phyloP scores from a whole-genome alignment of 2,329 filamentous ascomycete species.

The Aspergillus sp. region DNA sequence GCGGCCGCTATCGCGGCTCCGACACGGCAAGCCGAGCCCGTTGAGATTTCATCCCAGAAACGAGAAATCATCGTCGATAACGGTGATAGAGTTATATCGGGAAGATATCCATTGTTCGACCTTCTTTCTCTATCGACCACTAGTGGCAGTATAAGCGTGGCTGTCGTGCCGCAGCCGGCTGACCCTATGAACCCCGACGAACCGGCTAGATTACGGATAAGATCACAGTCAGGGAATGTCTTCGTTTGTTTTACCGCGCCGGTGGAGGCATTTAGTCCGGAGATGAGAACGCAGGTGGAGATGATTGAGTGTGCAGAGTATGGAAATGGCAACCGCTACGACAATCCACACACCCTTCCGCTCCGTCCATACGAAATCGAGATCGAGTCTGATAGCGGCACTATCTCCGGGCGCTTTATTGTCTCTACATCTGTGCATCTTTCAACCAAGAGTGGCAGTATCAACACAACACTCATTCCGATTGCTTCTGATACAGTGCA shows the following conservation, averaged over 20 bases:
- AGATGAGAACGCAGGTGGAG: constrained; percentile 1
- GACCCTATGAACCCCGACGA: constrained; percentile 17
- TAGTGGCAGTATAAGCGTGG: constrained; percentile 23
- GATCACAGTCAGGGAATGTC: constrained; percentile 20
- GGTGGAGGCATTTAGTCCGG: constrained; percentile 1
- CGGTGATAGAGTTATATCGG: constrained; percentile 16
- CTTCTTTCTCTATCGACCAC: constrained; percentile 24
- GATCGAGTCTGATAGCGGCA: constrained; percentile 22
- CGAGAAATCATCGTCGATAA: constrained; percentile 15
- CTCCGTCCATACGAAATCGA: constrained; percentile 21
- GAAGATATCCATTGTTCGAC: constrained; percentile 26
- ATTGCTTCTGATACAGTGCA: constrained; percentile 10
- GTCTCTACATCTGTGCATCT: constrained; percentile 43
- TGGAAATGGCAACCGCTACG: not conserved
- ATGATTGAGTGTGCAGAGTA: not conserved
- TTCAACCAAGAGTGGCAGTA: constrained; percentile 40
- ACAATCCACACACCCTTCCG: constrained; percentile 5
- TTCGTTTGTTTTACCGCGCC: constrained; percentile 15
- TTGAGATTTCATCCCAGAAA: not conserved
- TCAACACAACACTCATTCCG: constrained; percentile 46
- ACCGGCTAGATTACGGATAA: constrained; percentile 22
- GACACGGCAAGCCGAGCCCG: not conserved
- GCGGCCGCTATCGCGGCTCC: not conserved
- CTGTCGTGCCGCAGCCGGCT: constrained; percentile 26
- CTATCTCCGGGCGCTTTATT: constrained; percentile 37